Conservation (phyloP, 306 rosid genomes). For the Parietaria judaica region DNA sequence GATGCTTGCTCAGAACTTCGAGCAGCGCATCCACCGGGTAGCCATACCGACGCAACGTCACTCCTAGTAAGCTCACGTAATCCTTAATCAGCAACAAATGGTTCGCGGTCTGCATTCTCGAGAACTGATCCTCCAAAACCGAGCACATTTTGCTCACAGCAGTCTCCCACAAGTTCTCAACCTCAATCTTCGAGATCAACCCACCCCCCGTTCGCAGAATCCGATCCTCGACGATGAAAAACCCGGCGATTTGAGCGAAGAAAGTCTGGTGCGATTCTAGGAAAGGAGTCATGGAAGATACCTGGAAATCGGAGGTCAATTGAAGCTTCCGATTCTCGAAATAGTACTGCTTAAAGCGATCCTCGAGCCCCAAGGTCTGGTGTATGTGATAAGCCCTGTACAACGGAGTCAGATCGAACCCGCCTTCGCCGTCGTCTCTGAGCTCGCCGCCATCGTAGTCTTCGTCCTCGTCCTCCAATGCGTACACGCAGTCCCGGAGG, state of each 20-base stretch:
- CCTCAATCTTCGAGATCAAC: constrained; percentile 82
- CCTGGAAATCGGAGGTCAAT: constrained; percentile 96
- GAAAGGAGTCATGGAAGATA: constrained; percentile 95
- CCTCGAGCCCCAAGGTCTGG: constrained; percentile 88
- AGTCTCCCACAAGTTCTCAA: constrained; percentile 95
- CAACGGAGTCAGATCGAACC: constrained; percentile 88
- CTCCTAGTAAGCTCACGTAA: constrained; percentile 90
- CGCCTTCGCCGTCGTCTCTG: constrained; percentile 46
- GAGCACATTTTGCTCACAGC: constrained; percentile 98
- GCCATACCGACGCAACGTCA: constrained; percentile 81
- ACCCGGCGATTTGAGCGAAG: constrained; percentile 94
- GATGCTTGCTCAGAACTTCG: constrained; percentile 94
- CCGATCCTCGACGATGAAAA: constrained; percentile 90
- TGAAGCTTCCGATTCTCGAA: constrained; percentile 93
- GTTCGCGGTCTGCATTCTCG: constrained; percentile 97
- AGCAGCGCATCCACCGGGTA: constrained; percentile 87
- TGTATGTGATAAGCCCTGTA: constrained; percentile 78
- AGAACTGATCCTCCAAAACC: constrained; percentile 96
- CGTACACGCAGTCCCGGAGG: constrained; percentile 81
- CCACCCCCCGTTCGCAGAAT: constrained; percentile 89
- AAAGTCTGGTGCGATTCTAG: constrained; percentile 98
- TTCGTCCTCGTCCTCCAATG: constrained; percentile 82
- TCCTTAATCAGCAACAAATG: constrained; percentile 89
- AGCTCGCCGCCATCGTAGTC: constrained; percentile 60
- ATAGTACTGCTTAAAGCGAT: constrained; percentile 83